Conservation (phyloP, 345 rosid species). For the Lepidium sativum region DNA sequence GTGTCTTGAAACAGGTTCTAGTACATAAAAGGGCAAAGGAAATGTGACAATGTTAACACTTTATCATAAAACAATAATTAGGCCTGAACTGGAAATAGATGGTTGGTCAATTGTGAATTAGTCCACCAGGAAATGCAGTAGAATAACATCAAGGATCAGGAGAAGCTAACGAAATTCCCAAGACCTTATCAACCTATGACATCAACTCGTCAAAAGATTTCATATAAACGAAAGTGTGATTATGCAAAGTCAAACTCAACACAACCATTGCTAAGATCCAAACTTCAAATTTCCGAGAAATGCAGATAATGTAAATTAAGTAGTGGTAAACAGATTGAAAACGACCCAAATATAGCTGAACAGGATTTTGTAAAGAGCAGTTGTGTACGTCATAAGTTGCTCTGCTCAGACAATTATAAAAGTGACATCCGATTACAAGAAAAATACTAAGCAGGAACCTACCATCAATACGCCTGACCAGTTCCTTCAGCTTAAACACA, state of each 20-base stretch:
- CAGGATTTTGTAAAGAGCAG: neutral
- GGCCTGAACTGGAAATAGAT: neutral
- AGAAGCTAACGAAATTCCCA: neutral
- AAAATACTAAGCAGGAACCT: conserved; percentile 3
- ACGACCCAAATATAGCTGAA: neutral
- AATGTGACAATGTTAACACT: conserved; percentile 7
- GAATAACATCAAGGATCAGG: neutral
- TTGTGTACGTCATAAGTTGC: neutral
- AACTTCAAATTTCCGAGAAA: neutral
- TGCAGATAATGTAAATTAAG: neutral
- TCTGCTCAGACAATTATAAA: neutral
- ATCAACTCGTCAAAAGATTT: neutral
- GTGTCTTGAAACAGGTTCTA: conserved; percentile 96
- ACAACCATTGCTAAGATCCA: neutral
- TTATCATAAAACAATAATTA: neutral
- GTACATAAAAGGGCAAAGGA: conserved; percentile 7
- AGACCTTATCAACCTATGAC: neutral
- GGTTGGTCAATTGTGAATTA: neutral
- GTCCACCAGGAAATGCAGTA: conserved; percentile 9
- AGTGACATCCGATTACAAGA: neutral
- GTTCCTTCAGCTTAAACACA: conserved; percentile 92
- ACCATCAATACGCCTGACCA: conserved; percentile 98
- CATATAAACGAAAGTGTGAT: neutral
- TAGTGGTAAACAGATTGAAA: neutral
- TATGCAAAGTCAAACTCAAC: neutral